These are phyloP conservation scores for Fusarium heterosporum DNA, from an alignment of 2,329 filamentous ascomycete species.

Conservation along the genomic window DNA sequence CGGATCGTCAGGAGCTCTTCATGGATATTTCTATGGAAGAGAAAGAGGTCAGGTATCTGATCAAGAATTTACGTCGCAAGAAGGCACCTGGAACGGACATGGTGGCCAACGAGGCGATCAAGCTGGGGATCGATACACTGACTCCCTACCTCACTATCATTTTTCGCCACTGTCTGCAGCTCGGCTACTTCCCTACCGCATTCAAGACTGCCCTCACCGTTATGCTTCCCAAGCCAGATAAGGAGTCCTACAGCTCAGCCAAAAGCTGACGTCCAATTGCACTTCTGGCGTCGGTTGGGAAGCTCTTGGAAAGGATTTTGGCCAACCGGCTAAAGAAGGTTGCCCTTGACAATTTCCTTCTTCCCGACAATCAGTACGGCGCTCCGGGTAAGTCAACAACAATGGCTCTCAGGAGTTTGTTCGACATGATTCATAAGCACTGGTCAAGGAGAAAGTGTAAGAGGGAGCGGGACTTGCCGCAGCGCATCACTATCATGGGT, in stretches of 20 bases:
- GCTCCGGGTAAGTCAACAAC: background rate
- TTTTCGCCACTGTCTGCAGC: constrained; percentile 16
- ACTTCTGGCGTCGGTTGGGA: constrained; percentile 2
- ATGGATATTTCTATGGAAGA: background rate
- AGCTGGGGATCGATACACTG: background rate
- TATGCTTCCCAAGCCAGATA: constrained; percentile 14
- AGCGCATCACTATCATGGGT: background rate
- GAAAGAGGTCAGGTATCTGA: background rate
- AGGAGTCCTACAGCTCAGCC: constrained; percentile 2
- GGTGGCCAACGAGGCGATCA: constrained; percentile 14
- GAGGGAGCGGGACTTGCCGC: fast-evolving
- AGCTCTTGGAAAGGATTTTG: constrained; percentile 17
- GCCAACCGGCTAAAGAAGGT: background rate
- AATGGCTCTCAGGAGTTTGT: background rate
- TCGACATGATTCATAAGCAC: background rate
- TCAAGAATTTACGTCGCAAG: background rate
- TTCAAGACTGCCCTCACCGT: constrained; percentile 14
- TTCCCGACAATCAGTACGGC: background rate
- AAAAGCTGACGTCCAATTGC: constrained; percentile 26
- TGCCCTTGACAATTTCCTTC: background rate
- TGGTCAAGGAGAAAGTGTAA: background rate
- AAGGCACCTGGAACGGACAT: constrained; percentile 14
- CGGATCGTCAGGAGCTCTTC: background rate
- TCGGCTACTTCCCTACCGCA: constrained; percentile 3
- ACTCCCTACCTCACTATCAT: background rate